phyloP scores from a whole-genome alignment of 1,139 yeast species.

The Hemisphaericaspora xylanilytica region DNA sequence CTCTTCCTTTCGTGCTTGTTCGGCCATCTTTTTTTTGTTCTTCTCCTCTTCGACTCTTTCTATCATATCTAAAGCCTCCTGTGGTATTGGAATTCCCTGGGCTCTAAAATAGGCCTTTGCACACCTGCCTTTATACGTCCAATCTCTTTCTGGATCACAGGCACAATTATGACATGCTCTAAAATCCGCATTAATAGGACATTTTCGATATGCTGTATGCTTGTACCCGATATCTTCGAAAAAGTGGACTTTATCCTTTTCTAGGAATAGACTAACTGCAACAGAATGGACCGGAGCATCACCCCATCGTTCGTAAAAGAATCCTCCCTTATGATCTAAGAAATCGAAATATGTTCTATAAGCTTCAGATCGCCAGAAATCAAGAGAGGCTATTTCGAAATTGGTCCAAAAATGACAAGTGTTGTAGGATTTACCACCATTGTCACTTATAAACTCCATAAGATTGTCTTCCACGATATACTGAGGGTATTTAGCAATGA shows the following conservation, averaged over 20 bases:
- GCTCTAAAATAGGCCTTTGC: not conserved
- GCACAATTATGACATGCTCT: slow-evolving; percentile 48
- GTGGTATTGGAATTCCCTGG: slow-evolving; percentile 1
- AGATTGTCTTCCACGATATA: slow-evolving; percentile 47
- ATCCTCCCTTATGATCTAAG: slow-evolving; percentile 78
- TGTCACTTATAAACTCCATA: slow-evolving; percentile 53
- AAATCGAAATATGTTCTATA: slow-evolving; percentile 68
- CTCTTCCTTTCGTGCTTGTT: not conserved
- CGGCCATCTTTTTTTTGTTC: not conserved
- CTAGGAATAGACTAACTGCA: slow-evolving; percentile 70
- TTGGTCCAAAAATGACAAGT: slow-evolving; percentile 92
- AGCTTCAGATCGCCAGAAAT: slow-evolving; percentile 69
- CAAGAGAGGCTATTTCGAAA: slow-evolving; percentile 78
- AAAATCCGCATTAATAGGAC: slow-evolving; percentile 48
- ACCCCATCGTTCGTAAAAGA: slow-evolving; percentile 95
- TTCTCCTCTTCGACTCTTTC: not conserved
- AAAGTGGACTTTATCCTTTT: slow-evolving; percentile 66
- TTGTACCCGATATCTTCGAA: slow-evolving; percentile 81
- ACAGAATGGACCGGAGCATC: slow-evolving; percentile 92
- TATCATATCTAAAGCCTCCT: not conserved
- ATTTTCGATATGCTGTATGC: slow-evolving; percentile 63
- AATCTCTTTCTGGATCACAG: slow-evolving; percentile 50
- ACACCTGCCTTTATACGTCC: slow-evolving; percentile 43
- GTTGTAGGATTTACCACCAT: slow-evolving; percentile 67
- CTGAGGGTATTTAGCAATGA: slow-evolving; percentile 44